Evolutionary conservation across 306 rosid species (phyloP).

Genomic region (Prunus persica): Prunus_persica_NCBIv2 NC_034012.1:6405501-6406000

Average conservation of each 20-base stretch:
- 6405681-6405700: background rate
- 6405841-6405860: slow-evolving; percentile 92
- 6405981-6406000: slow-evolving; percentile 59
- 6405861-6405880: slow-evolving; percentile 83
- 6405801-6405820: slow-evolving; percentile 73
- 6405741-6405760: slow-evolving; percentile 89
- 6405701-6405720: slow-evolving; percentile 32
- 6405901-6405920: slow-evolving; percentile 81
- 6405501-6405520: slow-evolving; percentile 85
- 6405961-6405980: slow-evolving; percentile 62
- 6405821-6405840: slow-evolving; percentile 66
- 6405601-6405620: slow-evolving; percentile 59
- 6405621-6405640: background rate
- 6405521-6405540: slow-evolving; percentile 76
- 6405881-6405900: slow-evolving; percentile 88
- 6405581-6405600: slow-evolving; percentile 89
- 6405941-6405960: slow-evolving; percentile 76
- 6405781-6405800: slow-evolving; percentile 72
- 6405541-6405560: slow-evolving; percentile 85
- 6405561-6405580: slow-evolving; percentile 80
- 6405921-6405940: slow-evolving; percentile 80
- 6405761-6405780: slow-evolving; percentile 93
- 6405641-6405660: background rate
- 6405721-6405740: slow-evolving; percentile 98
- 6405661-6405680: background rate